Evolutionary conservation across 1,284 basidiomycete species (phyloP).

Genomic region (Moesziomyces parantarcticus): DNA sequence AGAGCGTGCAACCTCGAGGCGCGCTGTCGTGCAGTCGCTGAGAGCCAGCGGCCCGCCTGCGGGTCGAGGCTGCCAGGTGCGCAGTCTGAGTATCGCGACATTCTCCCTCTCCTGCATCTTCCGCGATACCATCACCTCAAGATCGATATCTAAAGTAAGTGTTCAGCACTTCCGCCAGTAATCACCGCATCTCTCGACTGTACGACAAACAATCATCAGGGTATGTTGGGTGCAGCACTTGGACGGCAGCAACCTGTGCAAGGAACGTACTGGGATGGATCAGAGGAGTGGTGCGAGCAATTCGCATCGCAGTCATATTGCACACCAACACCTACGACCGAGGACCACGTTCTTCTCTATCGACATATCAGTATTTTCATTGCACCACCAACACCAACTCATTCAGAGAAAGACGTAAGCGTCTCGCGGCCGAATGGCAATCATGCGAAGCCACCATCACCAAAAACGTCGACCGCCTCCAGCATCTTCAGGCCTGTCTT

Average conservation of each 20-base stretch:
- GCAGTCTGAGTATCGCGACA: constrained; percentile 5
- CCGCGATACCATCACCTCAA: constrained; percentile 50
- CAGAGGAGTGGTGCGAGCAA: neutral
- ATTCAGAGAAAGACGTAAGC: too few relatives aligned
- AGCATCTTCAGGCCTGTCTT: too few relatives aligned
- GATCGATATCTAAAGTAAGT: constrained; percentile 53
- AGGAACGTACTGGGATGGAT: too few relatives aligned
- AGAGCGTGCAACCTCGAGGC: neutral
- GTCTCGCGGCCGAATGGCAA: too few relatives aligned
- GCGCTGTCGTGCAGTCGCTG: neutral
- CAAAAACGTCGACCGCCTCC: too few relatives aligned
- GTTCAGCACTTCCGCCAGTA: constrained; percentile 8
- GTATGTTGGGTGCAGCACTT: neutral
- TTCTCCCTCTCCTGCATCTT: constrained; percentile 24
- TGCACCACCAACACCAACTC: too few relatives aligned
- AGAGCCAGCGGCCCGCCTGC: neutral
- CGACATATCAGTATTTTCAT: too few relatives aligned
- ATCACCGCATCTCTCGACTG: constrained; percentile 1
- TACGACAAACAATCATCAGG: neutral
- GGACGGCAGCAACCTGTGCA: neutral
- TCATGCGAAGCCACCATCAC: too few relatives aligned
- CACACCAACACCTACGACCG: neutral
- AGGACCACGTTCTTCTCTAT: too few relatives aligned
- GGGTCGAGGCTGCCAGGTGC: constrained; percentile 1
- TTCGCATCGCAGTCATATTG: too few relatives aligned